Evolutionary conservation across 495 filamentous ascomycete genomes (phyloP).

Genomic region (Podospora fimiseda): DNA sequence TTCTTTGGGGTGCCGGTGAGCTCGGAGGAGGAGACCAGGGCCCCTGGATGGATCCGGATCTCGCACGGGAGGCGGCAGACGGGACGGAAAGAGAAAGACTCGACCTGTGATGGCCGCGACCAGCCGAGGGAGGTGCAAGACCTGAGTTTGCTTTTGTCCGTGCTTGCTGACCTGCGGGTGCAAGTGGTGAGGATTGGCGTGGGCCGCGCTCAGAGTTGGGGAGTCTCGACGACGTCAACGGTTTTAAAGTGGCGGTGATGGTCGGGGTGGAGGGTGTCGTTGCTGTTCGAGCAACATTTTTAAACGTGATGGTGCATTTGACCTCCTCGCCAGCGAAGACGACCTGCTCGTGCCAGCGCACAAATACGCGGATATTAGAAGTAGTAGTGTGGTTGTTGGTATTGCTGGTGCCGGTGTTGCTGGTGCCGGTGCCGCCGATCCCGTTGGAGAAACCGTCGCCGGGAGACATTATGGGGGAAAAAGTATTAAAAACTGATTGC

Average conservation of each 20-base stretch:
- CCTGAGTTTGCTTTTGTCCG: conserved; percentile 20
- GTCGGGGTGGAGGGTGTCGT: not conserved
- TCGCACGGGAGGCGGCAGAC: conserved; percentile 32
- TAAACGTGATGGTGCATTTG: conserved; percentile 93
- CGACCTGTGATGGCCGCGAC: conserved; percentile 48
- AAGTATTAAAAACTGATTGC: conserved; percentile 5
- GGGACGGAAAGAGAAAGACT: conserved; percentile 54
- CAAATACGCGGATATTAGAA: conserved; percentile 83
- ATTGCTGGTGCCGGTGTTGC: not conserved
- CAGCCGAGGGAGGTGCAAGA: conserved; percentile 31
- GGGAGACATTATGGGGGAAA: conserved; percentile 29
- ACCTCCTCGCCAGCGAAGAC: conserved; percentile 94
- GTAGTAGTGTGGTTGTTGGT: conserved; percentile 20
- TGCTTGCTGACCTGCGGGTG: conserved; percentile 7
- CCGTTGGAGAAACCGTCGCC: conserved; percentile 32
- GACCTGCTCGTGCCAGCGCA: conserved; percentile 82
- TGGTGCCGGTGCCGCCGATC: conserved; percentile 4
- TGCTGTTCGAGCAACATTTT: conserved; percentile 64
- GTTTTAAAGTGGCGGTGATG: conserved; percentile 3
- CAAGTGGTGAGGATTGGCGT: conserved; percentile 21
- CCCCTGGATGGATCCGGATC: conserved; percentile 22
- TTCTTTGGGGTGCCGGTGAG: conserved; percentile 19
- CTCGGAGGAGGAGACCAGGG: conserved; percentile 11
- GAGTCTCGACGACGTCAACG: conserved; percentile 8
- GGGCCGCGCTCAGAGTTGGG: conserved; percentile 12